Base-by-base conservation (phyloP, 2,329 filamentous ascomycete species). In the Penicillium sp. region DNA sequence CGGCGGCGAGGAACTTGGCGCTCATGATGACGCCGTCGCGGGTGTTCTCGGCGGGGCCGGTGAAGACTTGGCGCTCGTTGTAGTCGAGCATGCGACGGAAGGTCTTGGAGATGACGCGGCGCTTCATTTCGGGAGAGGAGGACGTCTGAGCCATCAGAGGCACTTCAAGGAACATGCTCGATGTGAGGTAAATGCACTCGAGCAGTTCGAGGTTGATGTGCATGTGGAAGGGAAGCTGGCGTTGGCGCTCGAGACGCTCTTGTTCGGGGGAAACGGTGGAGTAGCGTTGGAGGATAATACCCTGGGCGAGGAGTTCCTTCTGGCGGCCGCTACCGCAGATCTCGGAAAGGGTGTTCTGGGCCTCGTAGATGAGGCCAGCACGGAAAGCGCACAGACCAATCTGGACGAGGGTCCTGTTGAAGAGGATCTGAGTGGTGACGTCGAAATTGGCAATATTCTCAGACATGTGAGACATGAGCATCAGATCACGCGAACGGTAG, bases 61-160 rank as follows among this genome's bases (percentile, higher is more conserved):
- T 98, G 84, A 99, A 99, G 78, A 99, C 97, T 79, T 99, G 95
- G 72, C 95, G 90, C 87, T 99, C 95, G 79, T 98, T 95, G 84
- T 99, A 99, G 81, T 99, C 96, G 70, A 99, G 88, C 91, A 99
- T 97, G 70, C 95, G 92, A 72, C 95, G 91, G 86, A 98, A 99
- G 3, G 95, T 98, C 87, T 99, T 99, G 85, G 93, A 97, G 78
- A 99, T 98, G 73, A 98, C 88, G 66, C 94, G 89, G 87, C 97
- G 97, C 87, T 92, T 96, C 78, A 98, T 88, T 76, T 99, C 95
- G 13, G 95, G 96, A 23, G 94, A 95, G 7, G 94, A 98, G 68
- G 95, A 95, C 41, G 94, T 96, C 81, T 98, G 95, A 53, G 95
- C 96, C 70, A 99, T 89, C 51, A 98, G 89, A 64, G 95, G 95